Base-by-base conservation (phyloP, 1,139 yeast species). In the Candida labiduridarum region DNA sequence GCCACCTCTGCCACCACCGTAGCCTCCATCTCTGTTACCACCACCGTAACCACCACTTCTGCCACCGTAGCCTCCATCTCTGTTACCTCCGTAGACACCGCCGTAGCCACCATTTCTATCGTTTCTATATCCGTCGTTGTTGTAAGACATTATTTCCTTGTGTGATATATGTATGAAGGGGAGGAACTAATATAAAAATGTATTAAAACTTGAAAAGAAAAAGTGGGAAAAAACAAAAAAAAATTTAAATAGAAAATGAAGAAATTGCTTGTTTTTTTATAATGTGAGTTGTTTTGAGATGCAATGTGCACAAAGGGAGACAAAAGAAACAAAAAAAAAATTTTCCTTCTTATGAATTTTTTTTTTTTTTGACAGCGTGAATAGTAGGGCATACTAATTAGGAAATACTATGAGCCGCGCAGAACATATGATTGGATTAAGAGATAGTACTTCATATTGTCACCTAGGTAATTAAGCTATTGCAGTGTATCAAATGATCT, bases 1-100 rank as follows among this genome's bases (percentile, higher is more conserved):
- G 60, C 62, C 58, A 18, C 63, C 65, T 46, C 72, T 66, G 39
- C 52, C 53, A 22, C 59, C 60, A 19, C 57, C 56, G 53, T 48
- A 22, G 41, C 27, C 40, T 12, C 51, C 45, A 30, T 48, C 49
- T 19, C 49, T 47, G 33, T 36, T 33, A 31, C 53, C 49, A 41
- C 59, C 58, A 18, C 56, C 46, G 33, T 50, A 41, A 35, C 47
- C 43, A 16, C 56, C 49, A 18, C 48, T 45, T 15, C 41, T 43
- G 34, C 50, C 44, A 34, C 44, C 54, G 56, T 53, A 54, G 36
- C 54, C 51, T 46, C 56, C 54, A 33, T 61, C 58, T 45, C 58
- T 52, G 29, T 25, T 53, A 39, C 62, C 56, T 40, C 58, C 52
- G 46, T 56, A 52, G 41, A 63, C 58, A 27, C 33, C 33, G 5